Evolutionary conservation across 768 basidiomycete species (phyloP).

Genomic region (Candolleomyces aberdarensis): DNA sequence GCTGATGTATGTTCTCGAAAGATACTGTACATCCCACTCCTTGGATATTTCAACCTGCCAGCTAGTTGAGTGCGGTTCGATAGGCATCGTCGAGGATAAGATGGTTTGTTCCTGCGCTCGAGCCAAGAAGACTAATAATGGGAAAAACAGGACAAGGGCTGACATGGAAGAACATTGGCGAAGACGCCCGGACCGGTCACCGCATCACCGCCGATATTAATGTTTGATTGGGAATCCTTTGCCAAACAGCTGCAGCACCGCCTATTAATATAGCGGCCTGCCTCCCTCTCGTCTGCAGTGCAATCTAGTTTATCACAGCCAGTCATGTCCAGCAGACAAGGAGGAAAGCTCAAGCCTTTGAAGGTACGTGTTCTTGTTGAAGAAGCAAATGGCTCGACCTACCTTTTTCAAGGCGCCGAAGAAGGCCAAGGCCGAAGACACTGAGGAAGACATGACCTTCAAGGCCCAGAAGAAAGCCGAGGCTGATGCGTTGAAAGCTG

Average conservation of each 20-base stretch:
- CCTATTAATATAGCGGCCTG: not conserved
- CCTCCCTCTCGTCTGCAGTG: not conserved
- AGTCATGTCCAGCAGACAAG: slow-evolving; percentile 66
- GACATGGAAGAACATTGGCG: no score
- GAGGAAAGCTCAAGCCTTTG: slow-evolving; percentile 84
- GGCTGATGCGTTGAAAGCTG: slow-evolving; percentile 67
- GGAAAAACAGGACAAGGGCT: no score
- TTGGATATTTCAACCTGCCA: slow-evolving; percentile 26
- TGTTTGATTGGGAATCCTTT: not conserved
- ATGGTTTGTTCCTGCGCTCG: not conserved
- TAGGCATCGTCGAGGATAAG: not conserved
- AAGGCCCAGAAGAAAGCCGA: slow-evolving; percentile 78
- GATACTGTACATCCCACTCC: slow-evolving; percentile 37
- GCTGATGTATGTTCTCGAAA: not conserved
- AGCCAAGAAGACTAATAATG: not conserved
- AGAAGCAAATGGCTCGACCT: not conserved
- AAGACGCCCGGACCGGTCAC: no score
- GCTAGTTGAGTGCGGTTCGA: not conserved
- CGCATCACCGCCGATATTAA: no score
- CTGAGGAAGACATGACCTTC: slow-evolving; percentile 69
- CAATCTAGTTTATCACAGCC: not conserved
- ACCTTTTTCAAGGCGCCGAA: slow-evolving; percentile 61
- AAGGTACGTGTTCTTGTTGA: slow-evolving; percentile 48
- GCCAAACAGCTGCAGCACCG: not conserved
- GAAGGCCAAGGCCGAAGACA: slow-evolving; percentile 73